phyloP scores from a whole-genome alignment of 108 stramenopile genomes.

The Schizochytrium sp. region DNA sequence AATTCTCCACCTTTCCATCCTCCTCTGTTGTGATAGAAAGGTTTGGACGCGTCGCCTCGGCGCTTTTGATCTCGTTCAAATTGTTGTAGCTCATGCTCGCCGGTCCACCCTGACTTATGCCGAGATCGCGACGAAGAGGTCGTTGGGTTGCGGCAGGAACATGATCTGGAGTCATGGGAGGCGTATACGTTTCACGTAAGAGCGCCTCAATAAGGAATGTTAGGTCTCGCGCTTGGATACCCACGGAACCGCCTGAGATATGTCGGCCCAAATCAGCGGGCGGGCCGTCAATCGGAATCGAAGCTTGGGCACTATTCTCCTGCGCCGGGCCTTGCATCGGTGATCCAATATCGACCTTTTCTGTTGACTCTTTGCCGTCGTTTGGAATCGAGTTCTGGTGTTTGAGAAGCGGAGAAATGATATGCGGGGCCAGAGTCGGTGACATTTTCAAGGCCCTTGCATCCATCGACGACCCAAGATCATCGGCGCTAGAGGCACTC shows the following conservation, averaged over 20 bases:
- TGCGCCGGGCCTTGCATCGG: not conserved
- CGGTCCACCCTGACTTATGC: not conserved
- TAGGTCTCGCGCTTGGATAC: not conserved
- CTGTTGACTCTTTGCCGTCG: too few relatives aligned
- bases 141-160: not conserved
- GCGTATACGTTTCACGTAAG: not conserved
- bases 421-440: too few relatives aligned
- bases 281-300: not conserved
- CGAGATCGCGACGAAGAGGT: not conserved
- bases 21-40: too few relatives aligned
- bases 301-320: not conserved
- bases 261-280: not conserved
- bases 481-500: too few relatives aligned
- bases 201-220: not conserved
- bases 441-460: too few relatives aligned
- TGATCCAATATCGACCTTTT: not conserved
- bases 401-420: too few relatives aligned
- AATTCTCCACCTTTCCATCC: too few relatives aligned
- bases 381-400: too few relatives aligned
- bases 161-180: not conserved
- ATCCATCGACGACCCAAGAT: too few relatives aligned
- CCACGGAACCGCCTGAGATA: not conserved
- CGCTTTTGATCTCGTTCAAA: too few relatives aligned
- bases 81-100: not conserved
- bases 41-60: too few relatives aligned